Percentiles rank a stretch among this genome's conserved stretches.
Evolutionary conservation across 441 rosid species (phyloP).

Genomic region (Manihot esculenta): DNA sequence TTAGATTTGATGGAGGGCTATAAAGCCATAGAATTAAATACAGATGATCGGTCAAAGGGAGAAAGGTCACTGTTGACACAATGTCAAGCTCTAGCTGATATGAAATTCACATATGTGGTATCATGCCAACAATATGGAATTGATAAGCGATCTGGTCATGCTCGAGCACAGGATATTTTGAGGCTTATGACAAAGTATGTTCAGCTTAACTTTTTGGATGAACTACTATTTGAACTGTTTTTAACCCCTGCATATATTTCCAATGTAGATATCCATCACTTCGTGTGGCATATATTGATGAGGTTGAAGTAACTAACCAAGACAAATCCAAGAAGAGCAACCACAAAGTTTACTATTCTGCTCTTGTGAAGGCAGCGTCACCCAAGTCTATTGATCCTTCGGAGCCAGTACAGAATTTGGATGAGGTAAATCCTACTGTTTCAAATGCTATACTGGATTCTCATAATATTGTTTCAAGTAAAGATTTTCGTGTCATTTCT

Average conservation of each 20-base stretch:
- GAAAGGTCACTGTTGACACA: conserved; percentile 85
- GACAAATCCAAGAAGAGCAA: conserved; percentile 69
- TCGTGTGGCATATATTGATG: conserved; percentile 98
- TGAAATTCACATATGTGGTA: conserved; percentile 95
- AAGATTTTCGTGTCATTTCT: neutral
- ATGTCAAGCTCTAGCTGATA: conserved; percentile 98
- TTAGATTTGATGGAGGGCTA: conserved; percentile 98
- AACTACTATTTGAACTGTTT: conserved; percentile 9
- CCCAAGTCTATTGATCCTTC: conserved; percentile 84
- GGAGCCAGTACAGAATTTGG: conserved; percentile 81
- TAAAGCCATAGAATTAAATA: conserved; percentile 79
- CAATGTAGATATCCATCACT: conserved; percentile 85
- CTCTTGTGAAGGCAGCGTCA: conserved; percentile 79
- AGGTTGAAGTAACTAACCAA: conserved; percentile 87
- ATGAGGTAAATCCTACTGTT: conserved; percentile 60
- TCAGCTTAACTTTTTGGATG: neutral
- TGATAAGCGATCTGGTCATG: conserved; percentile 84
- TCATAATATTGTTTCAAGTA: neutral
- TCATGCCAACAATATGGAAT: conserved; percentile 98
- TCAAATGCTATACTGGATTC: conserved; percentile 6
- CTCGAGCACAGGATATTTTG: conserved; percentile 87
- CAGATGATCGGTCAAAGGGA: conserved; percentile 67
- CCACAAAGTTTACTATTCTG: conserved; percentile 81
- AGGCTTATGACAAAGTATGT: conserved; percentile 87
- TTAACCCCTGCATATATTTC: conserved; percentile 20